These are phyloP conservation scores for Lolium perenne DNA, from an alignment of 176 grass and related monocot genomes.

Conservation along the genomic window DNA sequence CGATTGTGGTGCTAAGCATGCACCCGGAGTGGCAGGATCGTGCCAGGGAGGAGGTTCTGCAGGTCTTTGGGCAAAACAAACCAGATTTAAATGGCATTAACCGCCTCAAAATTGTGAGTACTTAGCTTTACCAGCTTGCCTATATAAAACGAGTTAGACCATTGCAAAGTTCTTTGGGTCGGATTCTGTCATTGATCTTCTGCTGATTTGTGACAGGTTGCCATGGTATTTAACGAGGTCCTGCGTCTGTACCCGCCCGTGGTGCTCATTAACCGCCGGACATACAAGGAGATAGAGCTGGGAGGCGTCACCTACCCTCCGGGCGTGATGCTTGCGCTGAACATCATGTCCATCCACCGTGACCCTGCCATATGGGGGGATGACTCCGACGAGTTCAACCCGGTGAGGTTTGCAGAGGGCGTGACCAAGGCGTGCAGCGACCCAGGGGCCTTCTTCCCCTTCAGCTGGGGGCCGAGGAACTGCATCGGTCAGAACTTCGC, in stretches of 20 bases:
- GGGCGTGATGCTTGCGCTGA: slow-evolving; percentile 36
- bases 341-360: slow-evolving; percentile 52
- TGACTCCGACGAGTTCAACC: slow-evolving; percentile 55
- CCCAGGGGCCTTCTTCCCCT: slow-evolving; percentile 51
- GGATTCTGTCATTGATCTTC: background rate
- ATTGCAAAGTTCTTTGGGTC: background rate
- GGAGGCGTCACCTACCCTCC: slow-evolving; percentile 51
- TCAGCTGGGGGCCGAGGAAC: slow-evolving; percentile 50
- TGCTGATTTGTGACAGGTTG: slow-evolving; percentile 40
- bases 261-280: background rate
- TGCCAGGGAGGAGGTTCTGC: slow-evolving; percentile 70
- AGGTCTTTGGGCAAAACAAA: slow-evolving; percentile 57
- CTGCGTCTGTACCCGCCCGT: slow-evolving; percentile 51
- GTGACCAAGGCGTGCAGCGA: slow-evolving; percentile 50
- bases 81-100: slow-evolving; percentile 54
- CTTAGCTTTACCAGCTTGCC: background rate
- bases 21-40: slow-evolving; percentile 70
- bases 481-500: slow-evolving; percentile 73
- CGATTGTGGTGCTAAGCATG: slow-evolving; percentile 68
- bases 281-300: slow-evolving; percentile 40
- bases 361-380: slow-evolving; percentile 51
- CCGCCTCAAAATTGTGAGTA: slow-evolving; percentile 62
- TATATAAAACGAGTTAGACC: background rate
- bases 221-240: slow-evolving; percentile 65
- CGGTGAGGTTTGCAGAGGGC: slow-evolving; percentile 54